Evolutionary conservation across 75 land plant species (phyloP).

Genomic region (Selaginella moellendorffii): DNA sequence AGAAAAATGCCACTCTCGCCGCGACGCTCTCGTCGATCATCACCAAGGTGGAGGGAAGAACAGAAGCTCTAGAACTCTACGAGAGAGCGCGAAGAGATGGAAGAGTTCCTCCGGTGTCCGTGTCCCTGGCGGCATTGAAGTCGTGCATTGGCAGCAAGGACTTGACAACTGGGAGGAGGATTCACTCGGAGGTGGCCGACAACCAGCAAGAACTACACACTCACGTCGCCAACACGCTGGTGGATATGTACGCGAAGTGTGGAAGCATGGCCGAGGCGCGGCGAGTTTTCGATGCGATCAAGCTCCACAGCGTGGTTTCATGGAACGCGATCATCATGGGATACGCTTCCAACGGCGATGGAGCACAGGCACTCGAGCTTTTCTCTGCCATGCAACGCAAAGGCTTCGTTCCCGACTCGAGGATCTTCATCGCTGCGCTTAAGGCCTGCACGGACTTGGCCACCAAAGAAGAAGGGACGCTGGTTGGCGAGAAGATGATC

Average conservation of each 20-base stretch:
- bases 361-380: neutral
- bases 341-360: neutral
- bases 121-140: neutral
- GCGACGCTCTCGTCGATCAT: no score
- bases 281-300: neutral
- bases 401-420: neutral
- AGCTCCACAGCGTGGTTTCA: neutral
- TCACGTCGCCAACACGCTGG: neutral
- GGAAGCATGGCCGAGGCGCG: neutral
- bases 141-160: neutral
- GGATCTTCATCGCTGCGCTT: neutral
- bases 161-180: neutral
- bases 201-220: neutral
- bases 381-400: neutral
- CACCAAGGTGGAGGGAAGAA: no score
- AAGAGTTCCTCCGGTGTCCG: no score
- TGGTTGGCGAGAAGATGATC: neutral
- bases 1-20: no score
- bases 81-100: no score
- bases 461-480: neutral
- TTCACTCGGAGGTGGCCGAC: neutral
- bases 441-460: neutral
- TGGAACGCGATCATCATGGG: neutral
- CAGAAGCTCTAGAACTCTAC: no score
- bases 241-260: neutral